These are phyloP conservation scores for Dryadomyces quercivorus DNA, from an alignment of 2,329 filamentous ascomycete species.

Conservation along the genomic window DNA sequence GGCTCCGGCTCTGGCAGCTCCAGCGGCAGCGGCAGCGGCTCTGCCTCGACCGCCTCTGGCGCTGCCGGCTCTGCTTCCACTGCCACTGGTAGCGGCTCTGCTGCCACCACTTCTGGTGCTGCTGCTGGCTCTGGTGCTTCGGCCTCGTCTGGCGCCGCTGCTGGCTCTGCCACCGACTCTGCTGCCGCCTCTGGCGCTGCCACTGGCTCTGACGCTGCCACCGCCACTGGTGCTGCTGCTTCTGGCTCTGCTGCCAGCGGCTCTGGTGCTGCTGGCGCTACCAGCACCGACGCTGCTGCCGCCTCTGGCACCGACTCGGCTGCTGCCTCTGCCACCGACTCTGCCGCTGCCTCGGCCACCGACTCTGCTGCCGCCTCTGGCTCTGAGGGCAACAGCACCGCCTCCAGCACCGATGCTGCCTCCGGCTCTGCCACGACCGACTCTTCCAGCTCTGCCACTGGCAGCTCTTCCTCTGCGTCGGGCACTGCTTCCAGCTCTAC, in stretches of 20 bases:
- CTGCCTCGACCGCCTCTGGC: constrained; percentile 3
- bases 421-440: neutral
- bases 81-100: neutral
- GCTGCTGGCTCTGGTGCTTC: neutral
- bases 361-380: neutral
- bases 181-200: neutral
- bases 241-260: neutral
- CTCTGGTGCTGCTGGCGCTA: neutral
- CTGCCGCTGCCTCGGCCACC: constrained; percentile 4
- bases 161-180: neutral
- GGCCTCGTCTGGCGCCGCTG: neutral
- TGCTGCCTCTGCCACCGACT: neutral
- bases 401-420: neutral
- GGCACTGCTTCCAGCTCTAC: neutral
- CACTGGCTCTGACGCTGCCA: neutral
- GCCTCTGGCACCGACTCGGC: constrained; percentile 1
- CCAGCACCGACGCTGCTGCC: neutral
- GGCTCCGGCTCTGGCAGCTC: neutral
- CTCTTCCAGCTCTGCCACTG: constrained; percentile 1
- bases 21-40: neutral
- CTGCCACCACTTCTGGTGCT: neutral
- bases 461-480: constrained; percentile 5
- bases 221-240: neutral
- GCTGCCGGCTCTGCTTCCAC: neutral
- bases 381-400: neutral